Evolutionary conservation across 305 asterid genomes (phyloP).

Genomic region (Solanum chacoense): DNA sequence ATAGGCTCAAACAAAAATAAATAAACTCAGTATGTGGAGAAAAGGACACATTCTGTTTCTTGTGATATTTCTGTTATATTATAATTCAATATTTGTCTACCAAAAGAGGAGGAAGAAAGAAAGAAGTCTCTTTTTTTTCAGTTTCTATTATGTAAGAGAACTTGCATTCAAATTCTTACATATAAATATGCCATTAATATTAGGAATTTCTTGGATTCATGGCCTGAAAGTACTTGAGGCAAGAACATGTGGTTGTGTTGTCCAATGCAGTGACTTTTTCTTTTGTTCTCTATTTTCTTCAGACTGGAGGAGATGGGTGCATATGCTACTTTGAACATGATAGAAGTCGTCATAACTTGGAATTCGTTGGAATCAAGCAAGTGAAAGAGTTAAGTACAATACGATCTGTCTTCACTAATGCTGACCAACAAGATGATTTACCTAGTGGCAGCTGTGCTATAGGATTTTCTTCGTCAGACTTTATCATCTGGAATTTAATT

Average conservation of each 20-base stretch:
- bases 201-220: not conserved
- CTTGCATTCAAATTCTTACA: not conserved
- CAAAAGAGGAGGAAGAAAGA: not conserved
- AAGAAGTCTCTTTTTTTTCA: not conserved
- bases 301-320: slow-evolving; percentile 99
- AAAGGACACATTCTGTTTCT: not conserved
- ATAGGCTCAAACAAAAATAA: not conserved
- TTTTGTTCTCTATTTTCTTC: not conserved
- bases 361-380: slow-evolving; percentile 79
- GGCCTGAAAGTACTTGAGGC: not conserved
- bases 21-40: not conserved
- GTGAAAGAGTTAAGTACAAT: slow-evolving; percentile 73
- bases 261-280: not conserved
- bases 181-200: not conserved
- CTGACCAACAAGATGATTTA: slow-evolving; percentile 27
- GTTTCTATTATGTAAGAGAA: not conserved
- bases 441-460: slow-evolving; percentile 50
- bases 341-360: slow-evolving; percentile 41
- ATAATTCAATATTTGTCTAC: not conserved
- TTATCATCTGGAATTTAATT: slow-evolving; percentile 70
- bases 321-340: slow-evolving; percentile 74
- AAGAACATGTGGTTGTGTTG: not conserved
- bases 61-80: not conserved
- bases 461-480: slow-evolving; percentile 83
- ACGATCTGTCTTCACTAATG: slow-evolving; percentile 37